Evolutionary conservation across 2,329 filamentous ascomycete species (phyloP).

Genomic region (Alternaria alternata): DNA sequence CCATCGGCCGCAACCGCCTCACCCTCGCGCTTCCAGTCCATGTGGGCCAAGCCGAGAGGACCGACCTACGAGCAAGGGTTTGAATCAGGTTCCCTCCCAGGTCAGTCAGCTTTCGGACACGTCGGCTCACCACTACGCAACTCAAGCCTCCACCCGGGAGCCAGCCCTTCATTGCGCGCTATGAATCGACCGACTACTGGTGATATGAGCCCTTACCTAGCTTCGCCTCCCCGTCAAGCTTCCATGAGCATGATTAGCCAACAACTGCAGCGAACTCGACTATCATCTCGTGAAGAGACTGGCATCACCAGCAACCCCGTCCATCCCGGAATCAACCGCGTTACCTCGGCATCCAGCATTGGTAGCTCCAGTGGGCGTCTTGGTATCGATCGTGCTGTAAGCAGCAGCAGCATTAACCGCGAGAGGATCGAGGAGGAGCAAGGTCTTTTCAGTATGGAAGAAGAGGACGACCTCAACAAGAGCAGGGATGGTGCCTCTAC

Average conservation of each 20-base stretch:
- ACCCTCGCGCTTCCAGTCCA: slow-evolving; percentile 67
- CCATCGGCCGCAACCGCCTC: slow-evolving; percentile 62
- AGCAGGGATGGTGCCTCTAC: slow-evolving; percentile 46
- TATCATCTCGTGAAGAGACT: slow-evolving; percentile 46
- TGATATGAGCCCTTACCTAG: slow-evolving; percentile 60
- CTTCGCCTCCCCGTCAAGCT: slow-evolving; percentile 64
- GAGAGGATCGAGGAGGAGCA: slow-evolving; percentile 55
- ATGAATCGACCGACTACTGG: slow-evolving; percentile 58
- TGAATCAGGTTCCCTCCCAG: slow-evolving; percentile 46
- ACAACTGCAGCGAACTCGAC: slow-evolving; percentile 59
- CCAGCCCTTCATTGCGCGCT: slow-evolving; percentile 61
- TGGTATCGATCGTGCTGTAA: slow-evolving; percentile 50
- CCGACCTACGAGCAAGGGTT: slow-evolving; percentile 59
- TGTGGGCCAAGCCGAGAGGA: slow-evolving; percentile 61
- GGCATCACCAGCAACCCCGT: slow-evolving; percentile 36
- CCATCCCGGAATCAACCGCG: slow-evolving; percentile 73
- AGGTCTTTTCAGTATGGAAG: slow-evolving; percentile 55
- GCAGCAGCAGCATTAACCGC: slow-evolving; percentile 51
- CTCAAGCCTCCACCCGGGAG: slow-evolving; percentile 61
- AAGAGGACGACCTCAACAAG: slow-evolving; percentile 49
- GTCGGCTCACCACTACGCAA: slow-evolving; percentile 73
- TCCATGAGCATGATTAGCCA: slow-evolving; percentile 70
- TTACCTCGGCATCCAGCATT: slow-evolving; percentile 46
- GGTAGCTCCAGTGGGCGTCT: slow-evolving; percentile 42
- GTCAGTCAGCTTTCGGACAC: slow-evolving; percentile 63